Percentiles rank a stretch among this genome's conserved stretches.
phyloP scores from a whole-genome alignment of 225 moss, liverwort and hornwort genomes.

The Physcomitrium patens region DNA sequence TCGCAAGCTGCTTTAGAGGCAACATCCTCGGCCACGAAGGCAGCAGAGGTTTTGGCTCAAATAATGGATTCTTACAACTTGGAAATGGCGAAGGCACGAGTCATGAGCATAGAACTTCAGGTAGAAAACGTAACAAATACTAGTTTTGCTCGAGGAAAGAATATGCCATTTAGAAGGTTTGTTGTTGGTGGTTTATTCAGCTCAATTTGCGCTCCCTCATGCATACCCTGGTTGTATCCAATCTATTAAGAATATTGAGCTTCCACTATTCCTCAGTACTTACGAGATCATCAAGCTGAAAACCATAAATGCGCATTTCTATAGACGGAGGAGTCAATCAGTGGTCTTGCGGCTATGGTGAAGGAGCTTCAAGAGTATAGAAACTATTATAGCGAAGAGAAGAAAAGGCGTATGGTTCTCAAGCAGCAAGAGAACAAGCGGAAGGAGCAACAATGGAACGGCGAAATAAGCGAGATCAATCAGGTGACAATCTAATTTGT shows the following conservation, averaged over 20 bases:
- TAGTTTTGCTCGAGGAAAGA: background rate
- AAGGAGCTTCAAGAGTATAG: conserved; percentile 57
- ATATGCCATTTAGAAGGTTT: conserved; percentile 1
- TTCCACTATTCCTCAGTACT: background rate
- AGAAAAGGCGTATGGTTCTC: conserved; percentile 35
- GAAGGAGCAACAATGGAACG: conserved; percentile 46
- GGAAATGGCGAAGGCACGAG: conserved; percentile 58
- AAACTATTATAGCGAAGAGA: conserved; percentile 43
- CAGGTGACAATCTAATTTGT: conserved; percentile 17
- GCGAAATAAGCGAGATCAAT: conserved; percentile 44
- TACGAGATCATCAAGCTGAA: background rate
- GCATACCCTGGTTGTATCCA: background rate
- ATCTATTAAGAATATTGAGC: background rate
- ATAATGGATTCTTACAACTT: conserved; percentile 56
- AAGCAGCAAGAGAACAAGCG: conserved; percentile 41
- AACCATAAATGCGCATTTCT: background rate
- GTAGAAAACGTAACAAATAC: conserved; percentile 1
- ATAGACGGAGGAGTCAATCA: conserved; percentile 53
- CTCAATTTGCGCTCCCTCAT: background rate
- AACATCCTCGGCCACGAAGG: conserved; percentile 66
- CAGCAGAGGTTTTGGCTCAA: conserved; percentile 65
- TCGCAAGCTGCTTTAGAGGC: conserved; percentile 73
- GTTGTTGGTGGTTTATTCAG: background rate
- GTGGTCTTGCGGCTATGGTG: conserved; percentile 45
- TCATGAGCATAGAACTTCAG: conserved; percentile 47